Evolutionary conservation across 2,329 filamentous ascomycete species (phyloP), one percentile per base, ranked within the genome.

Genomic region (Plectosphaerella sp.): DNA sequence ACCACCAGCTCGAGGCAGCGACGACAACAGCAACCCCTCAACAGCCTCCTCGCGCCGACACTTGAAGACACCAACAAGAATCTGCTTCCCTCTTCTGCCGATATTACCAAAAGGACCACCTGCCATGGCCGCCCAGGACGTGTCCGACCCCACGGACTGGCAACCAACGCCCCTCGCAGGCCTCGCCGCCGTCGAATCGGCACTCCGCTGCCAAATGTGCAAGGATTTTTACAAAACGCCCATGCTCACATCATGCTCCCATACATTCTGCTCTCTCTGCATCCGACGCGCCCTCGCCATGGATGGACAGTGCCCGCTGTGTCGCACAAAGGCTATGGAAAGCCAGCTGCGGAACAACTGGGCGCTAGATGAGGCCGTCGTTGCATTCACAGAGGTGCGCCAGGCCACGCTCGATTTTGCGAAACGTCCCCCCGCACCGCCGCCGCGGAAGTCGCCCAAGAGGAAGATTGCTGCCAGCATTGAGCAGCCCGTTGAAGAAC

Each of bases 191-290:
- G 82, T 99, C 57, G 94, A 99, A 64, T 85, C 88, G 54, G 85
- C 91, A 3, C 78, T 99, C 18, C 89, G 94, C 61, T 99, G 94
- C 71, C 90, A 97, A 70, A 89, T 99, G 54, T 99, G 94, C 82
- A 97, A 97, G 67, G 95, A 99, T 69, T 96, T 97, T 71, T 97
- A 89, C 74, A 84, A 84, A 55, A 96, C 91, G 48, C 94, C 94
- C 0, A 94, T 99, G 82, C 87, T 97, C 57, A 99, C 94, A 1
- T 89, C 89, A 1, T 99, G 94, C 72, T 88, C 84, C 50, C 94
- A 99, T 67, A 97, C 94, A 0, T 99, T 99, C 65, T 99, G 94
- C 76, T 97, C 93, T 7, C 74, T 96, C 50, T 99, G 94, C 68
- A 97, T 99, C 66, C 88, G 94, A 28, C 81, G 92, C 57, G 91